Base-by-base conservation (phyloP, 345 rosid genomes). In the Lepidium africanum region DNA sequence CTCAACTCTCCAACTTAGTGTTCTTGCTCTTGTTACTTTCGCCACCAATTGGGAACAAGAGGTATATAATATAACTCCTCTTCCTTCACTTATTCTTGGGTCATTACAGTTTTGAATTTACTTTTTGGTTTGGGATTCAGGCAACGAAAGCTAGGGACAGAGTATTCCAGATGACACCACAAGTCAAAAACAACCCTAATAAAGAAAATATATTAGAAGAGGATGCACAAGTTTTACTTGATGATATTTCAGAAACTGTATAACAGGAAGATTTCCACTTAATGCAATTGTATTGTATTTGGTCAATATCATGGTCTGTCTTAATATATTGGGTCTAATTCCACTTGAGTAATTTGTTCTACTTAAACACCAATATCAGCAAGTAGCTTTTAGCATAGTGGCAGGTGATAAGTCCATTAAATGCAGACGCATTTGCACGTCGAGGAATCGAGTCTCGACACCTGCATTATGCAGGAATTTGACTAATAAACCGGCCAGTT, bases 31-130 rank as follows among this genome's bases (percentile, higher is more conserved):
- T 15, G 79, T 88, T 15, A 79, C 88, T 3, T 10, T 21, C 7
- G 32, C 76, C 32, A 83, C 86, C 6, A 63, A 82, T 72, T 85
- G 96, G 96, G 65, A 79, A 42, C 72, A 79, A 52, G 85, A 82
- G 90, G 91, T 84, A 60, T 13, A 32, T 6, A 3, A 21, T 13
- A 3, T 36, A 10, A 10, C 21, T 36, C 6, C 16, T 65, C 23
- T 2, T 68, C 2, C 30, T 35, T 49, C 13, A 15, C 30, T 39
- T 54, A 13, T 50, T 41, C 3, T 23, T 14, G 6, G 27, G 33
- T 30, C 7, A 35, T 15, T 52, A 10, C 21, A 15, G 53, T 47
- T 43, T 53, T 13, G 14, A 13, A 37, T 68, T 3, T 67, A 5
- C 2, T 53, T 27, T 27, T 51, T 5, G 52, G 3, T 13, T 61